phyloP scores from a whole-genome alignment of 1,139 yeast species.

The Chernovozyma aurita region DNA sequence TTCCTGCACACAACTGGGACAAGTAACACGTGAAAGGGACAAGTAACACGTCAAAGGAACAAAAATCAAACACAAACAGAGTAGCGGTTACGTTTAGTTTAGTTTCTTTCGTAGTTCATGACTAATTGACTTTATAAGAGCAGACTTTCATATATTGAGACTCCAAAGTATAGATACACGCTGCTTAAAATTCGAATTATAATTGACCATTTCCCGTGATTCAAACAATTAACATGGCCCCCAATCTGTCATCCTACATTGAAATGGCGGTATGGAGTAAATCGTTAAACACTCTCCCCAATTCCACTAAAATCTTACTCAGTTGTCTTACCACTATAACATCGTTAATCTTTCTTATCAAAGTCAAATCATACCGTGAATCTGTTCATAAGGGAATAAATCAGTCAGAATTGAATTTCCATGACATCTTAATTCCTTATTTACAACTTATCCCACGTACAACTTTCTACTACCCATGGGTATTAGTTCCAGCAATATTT shows the following conservation, averaged over 20 bases:
- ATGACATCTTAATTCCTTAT: conserved; percentile 50
- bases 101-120: too few relatives aligned
- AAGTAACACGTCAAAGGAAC: too few relatives aligned
- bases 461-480: conserved; percentile 69
- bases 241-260: neutral
- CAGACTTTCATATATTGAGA: too few relatives aligned
- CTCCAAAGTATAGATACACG: too few relatives aligned
- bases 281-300: conserved; percentile 13
- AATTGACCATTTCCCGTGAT: too few relatives aligned
- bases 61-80: too few relatives aligned
- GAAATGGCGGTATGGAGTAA: conserved; percentile 1
- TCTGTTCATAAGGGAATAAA: conserved; percentile 42
- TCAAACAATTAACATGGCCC: neutral
- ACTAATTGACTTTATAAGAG: too few relatives aligned
- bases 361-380: conserved; percentile 30
- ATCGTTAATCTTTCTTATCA: conserved; percentile 23
- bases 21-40: too few relatives aligned
- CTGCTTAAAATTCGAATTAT: too few relatives aligned
- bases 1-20: too few relatives aligned
- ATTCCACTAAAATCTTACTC: conserved; percentile 27
- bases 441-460: conserved; percentile 68
- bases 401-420: conserved; percentile 15
- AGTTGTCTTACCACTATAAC: conserved; percentile 21
- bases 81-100: too few relatives aligned
- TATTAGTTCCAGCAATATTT: conserved; percentile 64